These are phyloP conservation scores for Lasiodiplodia sp. DNA, from an alignment of 2,329 filamentous ascomycete genomes.

Conservation along the genomic window DNA sequence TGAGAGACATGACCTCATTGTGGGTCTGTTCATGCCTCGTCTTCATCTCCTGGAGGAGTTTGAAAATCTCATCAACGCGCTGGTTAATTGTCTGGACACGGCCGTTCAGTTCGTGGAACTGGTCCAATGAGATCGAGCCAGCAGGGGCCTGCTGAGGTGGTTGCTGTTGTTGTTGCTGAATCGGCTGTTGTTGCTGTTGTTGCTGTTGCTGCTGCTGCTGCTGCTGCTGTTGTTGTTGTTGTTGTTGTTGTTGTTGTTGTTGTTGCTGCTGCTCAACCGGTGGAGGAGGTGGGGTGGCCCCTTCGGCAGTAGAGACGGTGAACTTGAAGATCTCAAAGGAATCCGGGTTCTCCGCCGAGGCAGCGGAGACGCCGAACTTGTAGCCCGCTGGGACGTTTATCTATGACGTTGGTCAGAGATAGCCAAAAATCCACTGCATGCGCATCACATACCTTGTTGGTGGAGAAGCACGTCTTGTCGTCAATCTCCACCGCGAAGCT, in stretches of 20 bases:
- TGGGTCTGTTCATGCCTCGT: slow-evolving; percentile 64
- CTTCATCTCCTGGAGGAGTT: slow-evolving; percentile 60
- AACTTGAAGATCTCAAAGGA: slow-evolving; percentile 94
- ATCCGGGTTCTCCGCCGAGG: slow-evolving; percentile 89
- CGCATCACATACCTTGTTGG: slow-evolving; percentile 61
- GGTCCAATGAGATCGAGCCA: slow-evolving; percentile 46
- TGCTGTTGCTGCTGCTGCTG: slow-evolving; percentile 32
- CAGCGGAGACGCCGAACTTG: slow-evolving; percentile 84
- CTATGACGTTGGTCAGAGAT: slow-evolving; percentile 46
- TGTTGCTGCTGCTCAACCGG: slow-evolving; percentile 34
- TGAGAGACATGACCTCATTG: slow-evolving; percentile 55
- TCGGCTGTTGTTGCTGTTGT: slow-evolving; percentile 30
- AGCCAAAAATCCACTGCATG: background rate
- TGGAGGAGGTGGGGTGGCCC: slow-evolving; percentile 34
- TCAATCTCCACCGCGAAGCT: slow-evolving; percentile 83
- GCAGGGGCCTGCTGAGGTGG: slow-evolving; percentile 31
- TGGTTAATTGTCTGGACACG: slow-evolving; percentile 78
- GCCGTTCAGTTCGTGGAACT: slow-evolving; percentile 86
- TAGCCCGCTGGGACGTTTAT: slow-evolving; percentile 81
- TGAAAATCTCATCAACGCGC: slow-evolving; percentile 69
- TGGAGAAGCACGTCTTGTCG: slow-evolving; percentile 82
- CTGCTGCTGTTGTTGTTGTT: slow-evolving; percentile 31
- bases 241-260: slow-evolving; percentile 34
- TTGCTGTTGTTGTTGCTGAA: slow-evolving; percentile 37
- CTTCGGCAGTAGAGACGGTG: slow-evolving; percentile 66